A percentile compares a stretch with the other conserved stretches of the same genome.
Evolutionary conservation across 441 rosid genomes (phyloP).

Genomic region (Oxalis stricta): DNA sequence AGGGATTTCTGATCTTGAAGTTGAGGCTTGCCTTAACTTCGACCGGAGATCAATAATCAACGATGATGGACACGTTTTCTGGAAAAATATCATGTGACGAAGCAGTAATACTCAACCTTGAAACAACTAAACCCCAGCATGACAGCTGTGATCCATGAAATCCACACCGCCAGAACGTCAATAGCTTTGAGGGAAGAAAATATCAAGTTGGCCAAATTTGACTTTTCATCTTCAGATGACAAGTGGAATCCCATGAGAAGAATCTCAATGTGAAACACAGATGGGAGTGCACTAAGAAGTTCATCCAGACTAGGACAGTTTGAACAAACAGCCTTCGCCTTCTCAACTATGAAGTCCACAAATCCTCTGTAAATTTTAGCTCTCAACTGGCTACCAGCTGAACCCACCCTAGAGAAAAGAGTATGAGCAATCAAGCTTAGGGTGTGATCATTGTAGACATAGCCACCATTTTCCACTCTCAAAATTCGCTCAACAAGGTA

Average conservation of each 20-base stretch:
- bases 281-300: constrained; percentile 67
- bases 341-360: constrained; percentile 49
- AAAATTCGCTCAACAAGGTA: constrained; percentile 71
- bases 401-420: constrained; percentile 53
- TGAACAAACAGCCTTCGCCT: constrained; percentile 36
- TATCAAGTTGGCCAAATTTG: constrained; percentile 41
- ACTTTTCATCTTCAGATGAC: constrained; percentile 73
- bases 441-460: constrained; percentile 67
- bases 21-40: constrained; percentile 69
- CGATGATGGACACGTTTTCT: constrained; percentile 60
- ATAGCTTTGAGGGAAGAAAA: constrained; percentile 39
- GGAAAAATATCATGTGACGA: constrained; percentile 79
- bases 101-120: constrained; percentile 83
- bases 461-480: constrained; percentile 56
- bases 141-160: constrained; percentile 44
- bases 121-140: constrained; percentile 82
- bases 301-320: constrained; percentile 51
- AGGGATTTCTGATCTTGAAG: constrained; percentile 28
- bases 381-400: constrained; percentile 67
- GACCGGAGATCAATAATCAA: constrained; percentile 64
- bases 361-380: constrained; percentile 48
- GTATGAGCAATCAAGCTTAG: constrained; percentile 65
- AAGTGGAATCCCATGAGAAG: constrained; percentile 93
- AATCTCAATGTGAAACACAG: constrained; percentile 86
- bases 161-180: constrained; percentile 31